These are phyloP conservation scores for Cladosporium sp. DNA, from an alignment of 2,329 filamentous ascomycete species.

Conservation along the genomic window DNA sequence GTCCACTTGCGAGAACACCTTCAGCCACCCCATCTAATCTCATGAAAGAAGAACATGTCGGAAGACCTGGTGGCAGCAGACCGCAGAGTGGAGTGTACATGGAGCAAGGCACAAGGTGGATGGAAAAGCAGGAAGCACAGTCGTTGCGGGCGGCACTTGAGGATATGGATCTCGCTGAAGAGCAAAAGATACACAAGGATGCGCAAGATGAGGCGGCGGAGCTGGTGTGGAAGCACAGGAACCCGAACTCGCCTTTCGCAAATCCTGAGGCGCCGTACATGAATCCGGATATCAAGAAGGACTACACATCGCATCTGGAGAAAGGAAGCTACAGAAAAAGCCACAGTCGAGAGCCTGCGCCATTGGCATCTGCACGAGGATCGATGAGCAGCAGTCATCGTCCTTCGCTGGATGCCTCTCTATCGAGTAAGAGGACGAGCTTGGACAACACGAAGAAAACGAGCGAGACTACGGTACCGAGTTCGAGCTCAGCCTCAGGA, in stretches of 20 bases:
- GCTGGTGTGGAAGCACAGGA: slow-evolving; percentile 73
- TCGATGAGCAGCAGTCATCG: slow-evolving; percentile 19
- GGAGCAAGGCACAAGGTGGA: slow-evolving; percentile 72
- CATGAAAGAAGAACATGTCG: slow-evolving; percentile 11
- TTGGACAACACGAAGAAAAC: slow-evolving; percentile 19
- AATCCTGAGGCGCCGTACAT: slow-evolving; percentile 46
- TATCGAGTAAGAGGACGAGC: slow-evolving; percentile 1
- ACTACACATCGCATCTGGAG: slow-evolving; percentile 67
- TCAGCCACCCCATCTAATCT: neutral
- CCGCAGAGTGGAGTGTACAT: slow-evolving; percentile 69
- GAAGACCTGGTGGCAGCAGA: slow-evolving; percentile 49
- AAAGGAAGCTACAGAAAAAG: slow-evolving; percentile 68
- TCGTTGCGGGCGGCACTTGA: slow-evolving; percentile 72
- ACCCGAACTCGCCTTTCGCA: slow-evolving; percentile 65
- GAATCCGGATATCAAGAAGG: slow-evolving; percentile 36
- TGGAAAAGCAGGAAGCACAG: slow-evolving; percentile 75
- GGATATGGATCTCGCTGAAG: slow-evolving; percentile 68
- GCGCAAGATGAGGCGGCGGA: slow-evolving; percentile 77
- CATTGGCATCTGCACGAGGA: slow-evolving; percentile 4
- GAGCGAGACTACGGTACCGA: neutral
- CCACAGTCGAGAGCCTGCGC: slow-evolving; percentile 38
- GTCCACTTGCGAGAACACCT: slow-evolving; percentile 31
- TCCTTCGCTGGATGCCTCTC: neutral
- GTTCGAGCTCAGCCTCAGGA: neutral
- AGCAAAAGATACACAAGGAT: slow-evolving; percentile 64